phyloP scores from a whole-genome alignment of 2,329 filamentous ascomycete genomes.

The Colletotrichum sp. region DNA sequence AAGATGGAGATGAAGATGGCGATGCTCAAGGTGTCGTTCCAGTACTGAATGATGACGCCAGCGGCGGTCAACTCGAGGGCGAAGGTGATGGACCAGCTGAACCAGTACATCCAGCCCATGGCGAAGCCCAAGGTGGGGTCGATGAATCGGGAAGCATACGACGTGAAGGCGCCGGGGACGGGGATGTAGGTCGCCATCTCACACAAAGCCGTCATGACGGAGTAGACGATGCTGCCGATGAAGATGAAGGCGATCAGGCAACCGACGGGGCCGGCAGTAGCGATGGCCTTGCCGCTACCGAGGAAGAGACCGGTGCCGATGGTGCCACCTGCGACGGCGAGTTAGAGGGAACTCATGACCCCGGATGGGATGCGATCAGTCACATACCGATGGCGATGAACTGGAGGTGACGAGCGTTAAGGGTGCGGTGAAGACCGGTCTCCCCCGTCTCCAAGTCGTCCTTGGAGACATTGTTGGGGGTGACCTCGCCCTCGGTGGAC shows the following conservation, averaged over 20 bases:
- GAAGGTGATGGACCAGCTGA: constrained; percentile 76
- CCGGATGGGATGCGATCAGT: not conserved
- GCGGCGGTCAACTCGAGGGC: constrained; percentile 76
- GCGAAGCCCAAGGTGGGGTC: constrained; percentile 76
- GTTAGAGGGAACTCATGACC: not conserved
- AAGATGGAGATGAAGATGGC: constrained; percentile 78
- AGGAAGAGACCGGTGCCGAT: constrained; percentile 78
- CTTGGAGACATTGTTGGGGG: constrained; percentile 20
- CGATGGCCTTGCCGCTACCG: constrained; percentile 67
- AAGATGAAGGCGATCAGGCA: constrained; percentile 72
- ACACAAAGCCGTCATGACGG: constrained; percentile 72
- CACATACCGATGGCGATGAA: constrained; percentile 52
- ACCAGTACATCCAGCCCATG: constrained; percentile 87
- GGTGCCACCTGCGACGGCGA: constrained; percentile 49
- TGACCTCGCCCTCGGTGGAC: constrained; percentile 15
- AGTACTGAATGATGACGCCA: constrained; percentile 78
- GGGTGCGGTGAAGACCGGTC: constrained; percentile 37
- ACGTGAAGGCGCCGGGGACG: constrained; percentile 76
- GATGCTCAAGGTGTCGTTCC: constrained; percentile 66
- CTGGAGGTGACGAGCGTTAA: constrained; percentile 47
- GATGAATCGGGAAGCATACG: constrained; percentile 77
- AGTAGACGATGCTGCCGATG: constrained; percentile 75
- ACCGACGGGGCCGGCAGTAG: constrained; percentile 68
- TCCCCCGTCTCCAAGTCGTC: constrained; percentile 42
- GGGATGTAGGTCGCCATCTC: constrained; percentile 83